Conservation (phyloP, 208 protist species). For the Trypanosoma avium region DNA sequence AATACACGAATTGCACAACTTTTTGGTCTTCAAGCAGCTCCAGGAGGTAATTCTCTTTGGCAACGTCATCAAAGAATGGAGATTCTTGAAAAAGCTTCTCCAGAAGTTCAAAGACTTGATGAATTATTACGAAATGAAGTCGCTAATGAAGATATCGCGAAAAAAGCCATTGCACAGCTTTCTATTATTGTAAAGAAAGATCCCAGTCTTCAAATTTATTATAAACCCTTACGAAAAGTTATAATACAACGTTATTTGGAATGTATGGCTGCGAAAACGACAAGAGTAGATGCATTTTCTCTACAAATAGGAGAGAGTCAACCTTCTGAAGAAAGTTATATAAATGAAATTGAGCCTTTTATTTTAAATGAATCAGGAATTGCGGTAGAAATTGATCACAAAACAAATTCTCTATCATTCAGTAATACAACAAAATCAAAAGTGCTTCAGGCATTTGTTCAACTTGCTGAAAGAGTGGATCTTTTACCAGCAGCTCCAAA, state of each 20-base stretch:
- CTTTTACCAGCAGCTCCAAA: slow-evolving; percentile 15
- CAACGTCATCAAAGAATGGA: slow-evolving; percentile 23
- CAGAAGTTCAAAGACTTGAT: slow-evolving; percentile 26
- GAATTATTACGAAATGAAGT: slow-evolving; percentile 16
- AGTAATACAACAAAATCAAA: slow-evolving; percentile 61
- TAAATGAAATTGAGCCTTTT: slow-evolving; percentile 59
- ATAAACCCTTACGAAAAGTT: slow-evolving; percentile 35
- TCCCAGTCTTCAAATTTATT: slow-evolving; percentile 25
- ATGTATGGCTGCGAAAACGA: slow-evolving; percentile 41
- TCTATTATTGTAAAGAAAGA: slow-evolving; percentile 21
- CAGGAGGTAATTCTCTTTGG: slow-evolving; percentile 33
- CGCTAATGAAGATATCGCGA: slow-evolving; percentile 14
- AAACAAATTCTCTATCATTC: slow-evolving; percentile 61
- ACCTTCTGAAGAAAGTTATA: slow-evolving; percentile 44
- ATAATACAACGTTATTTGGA: slow-evolving; percentile 68
- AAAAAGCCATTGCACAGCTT: slow-evolving; percentile 20
- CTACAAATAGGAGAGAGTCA: slow-evolving; percentile 37
- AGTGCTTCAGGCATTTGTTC: slow-evolving; percentile 49
- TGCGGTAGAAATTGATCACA: slow-evolving; percentile 71
- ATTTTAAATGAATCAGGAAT: slow-evolving; percentile 62
- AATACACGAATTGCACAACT: slow-evolving; percentile 53
- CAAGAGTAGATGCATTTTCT: slow-evolving; percentile 41
- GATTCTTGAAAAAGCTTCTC: slow-evolving; percentile 19
- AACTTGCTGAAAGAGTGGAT: slow-evolving; percentile 41
- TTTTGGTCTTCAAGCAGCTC: slow-evolving; percentile 47